Base-by-base conservation (phyloP, 805 yeast species). In the Cephaloascus fragrans region DNA sequence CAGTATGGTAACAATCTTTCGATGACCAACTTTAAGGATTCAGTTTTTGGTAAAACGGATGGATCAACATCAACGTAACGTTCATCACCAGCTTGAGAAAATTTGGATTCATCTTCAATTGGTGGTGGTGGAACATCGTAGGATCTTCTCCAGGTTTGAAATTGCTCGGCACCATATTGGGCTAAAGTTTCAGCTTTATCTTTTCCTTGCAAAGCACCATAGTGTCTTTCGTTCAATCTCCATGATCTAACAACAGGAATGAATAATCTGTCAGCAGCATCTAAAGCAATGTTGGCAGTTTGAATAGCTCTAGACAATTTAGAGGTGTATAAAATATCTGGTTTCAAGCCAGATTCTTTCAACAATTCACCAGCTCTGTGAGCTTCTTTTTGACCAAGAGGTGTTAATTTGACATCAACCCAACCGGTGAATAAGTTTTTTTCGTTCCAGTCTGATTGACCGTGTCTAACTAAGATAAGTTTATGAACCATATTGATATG, bases 201-300 rank as follows among this genome's bases (percentile, higher is more conserved):
- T 52, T 75, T 73, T 37, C 94, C 94, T 62, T 83, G 93, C 62
- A 84, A 71, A 34, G 77, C 75, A 44, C 94, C 94, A 62, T 83
- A 83, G 62, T 83, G 94, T 59, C 94, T 74, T 59, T 83, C 94
- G 59, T 83, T 83, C 51, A 83, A 61, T 61, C 90, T 72, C 90
- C 90, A 83, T 3, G 81, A 69, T 61, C 84, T 77, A 50, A 71
- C 61, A 41, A 77, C 74, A 40, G 72, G 71, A 19, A 72, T 62
- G 54, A 65, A 74, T 50, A 64, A 63, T 44, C 69, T 64, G 43
- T 73, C 71, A 34, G 85, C 66, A 37, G 72, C 62, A 31, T 72
- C 71, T 41, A 79, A 61, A 31, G 86, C 79, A 38, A 81, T 73
- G 56, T 77, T 71, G 45, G 84, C 80, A 6, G 93, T 84, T 52